Conservation (phyloP, 345 rosid genomes). For the Arabis hirsuta region DNA sequence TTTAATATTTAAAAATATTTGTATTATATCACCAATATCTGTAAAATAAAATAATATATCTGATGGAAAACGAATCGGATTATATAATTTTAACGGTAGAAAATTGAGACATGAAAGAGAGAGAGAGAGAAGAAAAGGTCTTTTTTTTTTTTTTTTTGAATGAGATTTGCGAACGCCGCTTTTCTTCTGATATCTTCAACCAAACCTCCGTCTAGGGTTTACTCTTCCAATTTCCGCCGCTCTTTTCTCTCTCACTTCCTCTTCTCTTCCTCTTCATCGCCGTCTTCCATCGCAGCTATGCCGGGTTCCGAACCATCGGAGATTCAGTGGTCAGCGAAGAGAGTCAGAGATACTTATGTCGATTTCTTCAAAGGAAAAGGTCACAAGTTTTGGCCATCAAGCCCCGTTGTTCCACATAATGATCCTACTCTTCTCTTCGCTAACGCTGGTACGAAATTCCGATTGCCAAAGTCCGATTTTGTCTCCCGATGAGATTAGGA, state of each 20-base stretch:
- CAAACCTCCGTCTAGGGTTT: slow-evolving; percentile 44
- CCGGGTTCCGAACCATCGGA: slow-evolving; percentile 49
- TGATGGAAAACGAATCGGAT: slow-evolving; percentile 7
- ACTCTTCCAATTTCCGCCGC: slow-evolving; percentile 39
- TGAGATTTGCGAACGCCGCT: slow-evolving; percentile 41
- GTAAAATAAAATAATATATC: slow-evolving; percentile 5
- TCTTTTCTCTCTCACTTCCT: slow-evolving; percentile 24
- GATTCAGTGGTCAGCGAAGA: slow-evolving; percentile 68
- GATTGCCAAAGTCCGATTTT: not conserved
- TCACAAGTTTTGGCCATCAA: slow-evolving; percentile 83
- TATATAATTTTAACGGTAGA: slow-evolving; percentile 31
- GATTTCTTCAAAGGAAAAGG: slow-evolving; percentile 66
- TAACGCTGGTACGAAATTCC: slow-evolving; percentile 68
- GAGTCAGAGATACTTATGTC: slow-evolving; percentile 78
- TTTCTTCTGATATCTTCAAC: slow-evolving; percentile 25
- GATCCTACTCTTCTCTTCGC: slow-evolving; percentile 96
- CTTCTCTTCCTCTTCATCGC: slow-evolving; percentile 19
- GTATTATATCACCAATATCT: too few relatives aligned
- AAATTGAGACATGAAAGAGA: slow-evolving; percentile 23
- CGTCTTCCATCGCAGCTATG: slow-evolving; percentile 30
- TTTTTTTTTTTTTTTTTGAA: slow-evolving; percentile 16
- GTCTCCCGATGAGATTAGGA: not conserved
- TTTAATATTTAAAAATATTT: too few relatives aligned
- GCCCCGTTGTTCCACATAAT: slow-evolving; percentile 88
- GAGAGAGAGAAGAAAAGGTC: not conserved